A percentile compares a stretch with the other conserved stretches of the same genome.
These are phyloP conservation scores for Gymnopus androsaceus DNA, from an alignment of 1,284 basidiomycete species.

Conservation along the genomic window DNA sequence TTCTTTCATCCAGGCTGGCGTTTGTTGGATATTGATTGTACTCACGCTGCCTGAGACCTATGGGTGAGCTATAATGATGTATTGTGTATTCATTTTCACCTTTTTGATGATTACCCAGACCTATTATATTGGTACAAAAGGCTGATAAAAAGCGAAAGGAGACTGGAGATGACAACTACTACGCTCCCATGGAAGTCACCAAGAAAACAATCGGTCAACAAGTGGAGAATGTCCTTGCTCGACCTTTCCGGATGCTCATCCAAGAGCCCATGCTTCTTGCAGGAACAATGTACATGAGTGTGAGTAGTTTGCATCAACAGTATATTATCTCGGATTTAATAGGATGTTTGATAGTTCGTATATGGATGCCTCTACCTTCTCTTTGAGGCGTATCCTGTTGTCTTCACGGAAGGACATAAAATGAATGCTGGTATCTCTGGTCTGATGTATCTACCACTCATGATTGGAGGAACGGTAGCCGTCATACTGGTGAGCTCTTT, in stretches of 20 bases:
- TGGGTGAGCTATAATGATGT: no score
- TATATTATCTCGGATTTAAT: slow-evolving; percentile 10
- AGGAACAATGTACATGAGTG: slow-evolving; percentile 68
- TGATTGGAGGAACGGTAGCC: slow-evolving; percentile 55
- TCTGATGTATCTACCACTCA: slow-evolving; percentile 54
- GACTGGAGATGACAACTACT: slow-evolving; percentile 66
- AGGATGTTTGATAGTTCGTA: no score
- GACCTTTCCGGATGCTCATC: slow-evolving; percentile 70
- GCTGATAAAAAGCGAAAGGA: slow-evolving; percentile 46
- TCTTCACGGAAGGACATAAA: no score
- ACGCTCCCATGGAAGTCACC: slow-evolving; percentile 51
- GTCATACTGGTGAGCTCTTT: slow-evolving; percentile 41
- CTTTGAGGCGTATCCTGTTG: slow-evolving; percentile 62
- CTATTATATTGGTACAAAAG: slow-evolving; percentile 51
- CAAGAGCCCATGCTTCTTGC: slow-evolving; percentile 80
- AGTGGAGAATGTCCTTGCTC: slow-evolving; percentile 50
- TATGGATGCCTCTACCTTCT: slow-evolving; percentile 65
- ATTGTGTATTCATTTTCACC: no score
- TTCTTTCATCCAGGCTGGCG: slow-evolving; percentile 38
- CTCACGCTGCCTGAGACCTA: slow-evolving; percentile 80
- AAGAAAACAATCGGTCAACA: slow-evolving; percentile 41
- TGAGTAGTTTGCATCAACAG: slow-evolving; percentile 36
- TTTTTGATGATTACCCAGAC: no score
- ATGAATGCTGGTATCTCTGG: slow-evolving; percentile 53
- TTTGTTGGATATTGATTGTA: slow-evolving; percentile 52